These are phyloP conservation scores for Macrophomina phaseolina DNA, from an alignment of 2,329 filamentous ascomycete species.

Conservation along the genomic window DNA sequence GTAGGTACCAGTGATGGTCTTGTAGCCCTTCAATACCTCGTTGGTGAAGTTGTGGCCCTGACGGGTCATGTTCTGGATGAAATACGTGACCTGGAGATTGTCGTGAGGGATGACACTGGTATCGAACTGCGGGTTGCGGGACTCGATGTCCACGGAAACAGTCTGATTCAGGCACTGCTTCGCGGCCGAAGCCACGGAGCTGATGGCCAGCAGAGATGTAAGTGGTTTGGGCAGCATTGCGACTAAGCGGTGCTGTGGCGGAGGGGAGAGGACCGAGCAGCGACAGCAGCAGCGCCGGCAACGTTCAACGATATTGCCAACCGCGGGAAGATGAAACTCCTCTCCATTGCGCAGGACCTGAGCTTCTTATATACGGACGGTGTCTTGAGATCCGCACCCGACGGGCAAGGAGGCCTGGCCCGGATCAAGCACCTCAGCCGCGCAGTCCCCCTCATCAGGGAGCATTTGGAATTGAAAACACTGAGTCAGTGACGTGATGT, in stretches of 20 bases:
- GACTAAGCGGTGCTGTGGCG: not conserved
- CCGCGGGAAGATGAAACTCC: not conserved
- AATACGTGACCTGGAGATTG: constrained; percentile 64
- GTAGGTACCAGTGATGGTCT: constrained; percentile 60
- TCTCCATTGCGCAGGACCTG: not conserved
- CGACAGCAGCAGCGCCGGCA: not conserved
- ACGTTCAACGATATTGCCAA: not conserved
- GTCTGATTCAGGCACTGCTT: constrained; percentile 26
- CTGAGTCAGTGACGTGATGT: constrained; percentile 1
- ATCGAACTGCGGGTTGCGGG: constrained; percentile 17
- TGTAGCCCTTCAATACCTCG: constrained; percentile 54
- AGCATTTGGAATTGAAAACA: not conserved
- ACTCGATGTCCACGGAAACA: constrained; percentile 21
- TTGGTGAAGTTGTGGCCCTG: constrained; percentile 59
- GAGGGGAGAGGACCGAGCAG: not conserved
- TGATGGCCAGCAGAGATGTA: constrained; percentile 4
- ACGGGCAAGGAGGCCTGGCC: not conserved
- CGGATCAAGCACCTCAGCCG: too few relatives aligned
- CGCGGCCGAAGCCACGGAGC: constrained; percentile 18
- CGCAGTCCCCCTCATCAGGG: not conserved
- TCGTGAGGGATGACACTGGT: not conserved
- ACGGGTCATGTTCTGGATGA: constrained; percentile 57
- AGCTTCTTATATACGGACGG: constrained; percentile 4
- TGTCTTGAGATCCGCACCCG: not conserved
- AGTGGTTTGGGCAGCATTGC: constrained; percentile 2